phyloP scores from a whole-genome alignment of 345 rosid species.

The Salix dunnii region DNA sequence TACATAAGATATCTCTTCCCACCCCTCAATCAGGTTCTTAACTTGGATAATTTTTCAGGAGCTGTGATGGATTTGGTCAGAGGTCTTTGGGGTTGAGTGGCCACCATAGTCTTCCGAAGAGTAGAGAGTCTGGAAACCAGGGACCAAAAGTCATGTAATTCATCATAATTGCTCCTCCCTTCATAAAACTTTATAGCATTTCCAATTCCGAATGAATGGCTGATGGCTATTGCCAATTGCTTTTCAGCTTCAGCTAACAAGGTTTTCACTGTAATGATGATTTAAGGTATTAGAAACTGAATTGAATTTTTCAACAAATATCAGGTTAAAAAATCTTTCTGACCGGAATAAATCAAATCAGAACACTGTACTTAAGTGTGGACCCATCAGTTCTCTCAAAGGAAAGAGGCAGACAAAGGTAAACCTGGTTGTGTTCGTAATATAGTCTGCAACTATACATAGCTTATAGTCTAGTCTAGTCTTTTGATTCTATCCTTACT shows the following conservation, averaged over 20 bases:
- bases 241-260: not conserved
- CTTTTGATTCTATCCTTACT: not conserved
- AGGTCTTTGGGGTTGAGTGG: conserved; percentile 1
- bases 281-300: not conserved
- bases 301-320: conserved; percentile 6
- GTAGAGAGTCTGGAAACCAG: conserved; percentile 4
- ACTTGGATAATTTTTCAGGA: conserved; percentile 1
- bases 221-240: not conserved
- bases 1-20: not conserved
- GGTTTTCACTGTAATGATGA: not conserved
- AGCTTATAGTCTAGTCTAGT: not conserved
- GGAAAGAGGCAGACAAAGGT: conserved; percentile 16
- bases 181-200: not conserved
- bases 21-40: not conserved
- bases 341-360: not conserved
- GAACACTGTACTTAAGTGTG: not conserved
- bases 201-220: not conserved
- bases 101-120: not conserved
- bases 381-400: not conserved
- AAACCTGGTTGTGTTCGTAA: not conserved
- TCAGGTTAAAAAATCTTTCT: conserved; percentile 14
- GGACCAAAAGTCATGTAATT: conserved; percentile 8
- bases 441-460: not conserved
- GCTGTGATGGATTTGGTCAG: conserved; percentile 3
- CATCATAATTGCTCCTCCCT: not conserved